Percentiles rank a stretch among this genome's conserved stretches.
phyloP scores from a whole-genome alignment of 345 rosid species.

The Murraya paniculata region DNA sequence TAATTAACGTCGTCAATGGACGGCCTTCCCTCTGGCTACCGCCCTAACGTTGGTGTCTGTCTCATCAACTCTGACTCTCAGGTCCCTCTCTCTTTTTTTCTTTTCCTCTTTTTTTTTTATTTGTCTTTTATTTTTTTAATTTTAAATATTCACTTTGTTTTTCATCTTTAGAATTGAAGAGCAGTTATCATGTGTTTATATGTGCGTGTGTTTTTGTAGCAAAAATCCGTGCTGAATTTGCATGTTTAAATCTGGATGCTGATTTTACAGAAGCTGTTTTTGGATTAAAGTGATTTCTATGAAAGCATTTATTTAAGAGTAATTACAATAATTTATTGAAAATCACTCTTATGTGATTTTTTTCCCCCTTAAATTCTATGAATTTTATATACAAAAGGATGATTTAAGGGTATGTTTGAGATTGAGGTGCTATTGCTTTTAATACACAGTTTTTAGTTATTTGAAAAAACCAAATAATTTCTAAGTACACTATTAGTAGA shows the following conservation, averaged over 20 bases:
- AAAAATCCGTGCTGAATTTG: too few relatives aligned
- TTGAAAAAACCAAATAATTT: too few relatives aligned
- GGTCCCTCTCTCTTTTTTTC: conserved; percentile 34
- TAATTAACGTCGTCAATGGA: conserved; percentile 42
- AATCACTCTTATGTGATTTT: neutral
- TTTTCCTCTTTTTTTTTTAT: too few relatives aligned
- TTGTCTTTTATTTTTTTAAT: neutral
- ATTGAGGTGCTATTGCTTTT: neutral
- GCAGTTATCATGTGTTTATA: too few relatives aligned
- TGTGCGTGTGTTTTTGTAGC: neutral
- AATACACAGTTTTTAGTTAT: neutral
- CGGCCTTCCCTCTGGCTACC: conserved; percentile 89
- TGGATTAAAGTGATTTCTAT: too few relatives aligned
- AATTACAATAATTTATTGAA: too few relatives aligned
- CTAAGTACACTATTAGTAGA: neutral
- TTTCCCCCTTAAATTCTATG: too few relatives aligned
- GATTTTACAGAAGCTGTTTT: too few relatives aligned
- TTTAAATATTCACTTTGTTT: neutral
- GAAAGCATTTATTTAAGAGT: too few relatives aligned
- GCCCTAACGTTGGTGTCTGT: conserved; percentile 97
- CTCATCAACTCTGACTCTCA: conserved; percentile 83
- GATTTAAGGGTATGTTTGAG: too few relatives aligned
- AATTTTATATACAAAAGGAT: neutral
- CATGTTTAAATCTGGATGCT: neutral
- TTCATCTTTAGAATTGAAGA: too few relatives aligned